Base-by-base conservation (phyloP, 2,329 filamentous ascomycete genomes). In the Mycocentrospora acerina region DNA sequence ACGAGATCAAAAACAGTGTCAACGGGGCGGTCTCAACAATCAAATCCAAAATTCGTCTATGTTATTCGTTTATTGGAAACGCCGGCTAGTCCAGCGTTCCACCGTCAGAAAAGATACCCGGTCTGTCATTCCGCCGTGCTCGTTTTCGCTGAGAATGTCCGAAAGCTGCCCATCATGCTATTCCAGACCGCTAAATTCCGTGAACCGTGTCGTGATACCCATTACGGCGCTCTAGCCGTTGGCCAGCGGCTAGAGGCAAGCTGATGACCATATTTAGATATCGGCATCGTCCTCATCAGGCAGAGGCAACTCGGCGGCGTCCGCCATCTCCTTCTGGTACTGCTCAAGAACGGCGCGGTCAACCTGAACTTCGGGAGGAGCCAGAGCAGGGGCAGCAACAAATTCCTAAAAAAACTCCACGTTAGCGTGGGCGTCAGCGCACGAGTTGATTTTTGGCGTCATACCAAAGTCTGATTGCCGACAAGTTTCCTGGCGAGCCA, bases 401-500 rank as follows among this genome's bases (percentile, higher is more conserved):
- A 98, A 97, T 72, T 97, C 91, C 89, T 95, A 29, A 1, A 22
- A 55, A 27, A 19, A 7, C n/a, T n/a, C n/a, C n/a, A 24, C 11
- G 38, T 59, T 55, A 59, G 54, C 34, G 24, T 24, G 19, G 50
- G 51, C 51, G 42, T 42, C 18, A 51, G 25, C 29, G 17, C 29
- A 24, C 29, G 22, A 14, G n/a, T n/a, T n/a, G n/a, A 15, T 19
- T 27, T 13, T 13, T 19, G 12, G 13, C 12, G 15, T 75, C 85
- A 60, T 76, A 93, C 88, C 71, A 95, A 75, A 66, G 76, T 73
- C 64, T 88, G 79, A 81, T 97, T 97, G 74, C 91, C 93, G 62
- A 95, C 90, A 43, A 98, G 85, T 85, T 98, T 98, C 73, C 93
- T 85, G 60, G 90, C 91, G 64, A 98, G 86, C 93, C 93, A 97